Evolutionary conservation across 1,139 yeast species (phyloP), one percentile per base, ranked within the genome.

Genomic region (Yamadazyma epiphylla): DNA sequence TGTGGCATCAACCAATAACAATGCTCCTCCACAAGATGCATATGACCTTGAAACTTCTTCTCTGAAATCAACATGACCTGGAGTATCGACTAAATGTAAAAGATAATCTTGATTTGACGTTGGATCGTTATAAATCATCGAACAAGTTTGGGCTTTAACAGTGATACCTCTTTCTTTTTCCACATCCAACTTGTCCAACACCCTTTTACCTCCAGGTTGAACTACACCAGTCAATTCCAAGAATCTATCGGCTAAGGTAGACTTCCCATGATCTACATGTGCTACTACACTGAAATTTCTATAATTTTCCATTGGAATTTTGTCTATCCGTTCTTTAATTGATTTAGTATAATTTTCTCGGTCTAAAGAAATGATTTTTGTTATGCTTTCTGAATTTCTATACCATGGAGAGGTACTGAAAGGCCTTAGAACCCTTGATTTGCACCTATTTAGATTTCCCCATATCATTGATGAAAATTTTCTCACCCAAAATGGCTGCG

Each of bases 251-350:
- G 95, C 82, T 16, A 91, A 57, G 0, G 98, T 91, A 2, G 95
- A 85, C 54, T 91, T 91, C 0, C 98, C 98, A 56, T 91, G 98
- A 54, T 91, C 98, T 22, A 91, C 94, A 63, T 91, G 98, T 2
- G 98, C 97, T 22, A 88, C 96, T 35, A 91, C 89, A 38, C 95
- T 85, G 57, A 91, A 89, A 56, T 88, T 89, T 38, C 98, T 60
- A 53, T 83, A 89, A 44, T 87, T 77, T 35, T 80, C 82, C 19
- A 84, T 70, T 5, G 97, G 97, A 26, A 89, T 87, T 26, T 66
- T 66, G 20, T 74, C 64, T 37, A 88, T 78, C 38, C 94, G 61
- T 25, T 78, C 80, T 39, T 65, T 66, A 10, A 43, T 28, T 4
- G 26, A 42, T 41, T 57, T 60, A 21, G 56, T 42, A 32, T 53